phyloP scores from a whole-genome alignment of 1,284 basidiomycete species.

The Cutaneotrichosporon dermatis region DNA sequence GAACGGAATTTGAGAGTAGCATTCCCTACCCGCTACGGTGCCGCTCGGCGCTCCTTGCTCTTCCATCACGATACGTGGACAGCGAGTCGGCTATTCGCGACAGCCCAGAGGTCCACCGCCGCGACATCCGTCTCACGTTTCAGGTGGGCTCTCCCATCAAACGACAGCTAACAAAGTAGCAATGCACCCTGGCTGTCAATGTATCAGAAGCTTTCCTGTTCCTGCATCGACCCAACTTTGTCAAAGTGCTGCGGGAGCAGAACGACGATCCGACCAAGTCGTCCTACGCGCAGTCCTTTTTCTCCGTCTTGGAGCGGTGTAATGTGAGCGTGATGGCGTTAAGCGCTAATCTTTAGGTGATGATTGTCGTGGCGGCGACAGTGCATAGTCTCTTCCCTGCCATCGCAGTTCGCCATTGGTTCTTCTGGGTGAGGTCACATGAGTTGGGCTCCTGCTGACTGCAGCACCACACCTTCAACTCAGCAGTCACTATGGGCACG shows the following conservation, averaged over 20 bases:
- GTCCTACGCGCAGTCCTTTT: conserved; percentile 21
- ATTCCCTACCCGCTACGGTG: conserved; percentile 25
- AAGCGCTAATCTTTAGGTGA: conserved; percentile 13
- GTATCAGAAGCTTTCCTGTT: conserved; percentile 24
- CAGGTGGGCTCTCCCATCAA: conserved; percentile 19
- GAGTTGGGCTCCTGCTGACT: background rate
- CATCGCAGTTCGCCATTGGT: conserved; percentile 30
- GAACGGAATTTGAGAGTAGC: conserved; percentile 20
- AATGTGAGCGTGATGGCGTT: conserved; percentile 14
- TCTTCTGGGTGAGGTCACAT: conserved; percentile 9
- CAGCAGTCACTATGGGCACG: conserved; percentile 33
- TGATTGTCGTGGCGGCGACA: conserved; percentile 26
- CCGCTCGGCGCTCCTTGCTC: conserved; percentile 18
- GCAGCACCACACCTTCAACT: conserved; percentile 33
- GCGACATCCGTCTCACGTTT: conserved; percentile 23
- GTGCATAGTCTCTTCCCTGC: conserved; percentile 27
- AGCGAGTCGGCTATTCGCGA: conserved; percentile 10
- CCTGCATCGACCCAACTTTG: conserved; percentile 30
- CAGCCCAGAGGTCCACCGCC: conserved; percentile 16
- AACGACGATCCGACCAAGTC: conserved; percentile 18
- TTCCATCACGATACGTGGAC: conserved; percentile 21
- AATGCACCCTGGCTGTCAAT: conserved; percentile 28
- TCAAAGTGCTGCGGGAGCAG: conserved; percentile 21
- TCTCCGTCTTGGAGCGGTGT: conserved; percentile 29
- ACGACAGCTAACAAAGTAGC: background rate